These are phyloP conservation scores for Mycena latifolia DNA, from an alignment of 768 basidiomycete genomes.

Conservation along the genomic window DNA sequence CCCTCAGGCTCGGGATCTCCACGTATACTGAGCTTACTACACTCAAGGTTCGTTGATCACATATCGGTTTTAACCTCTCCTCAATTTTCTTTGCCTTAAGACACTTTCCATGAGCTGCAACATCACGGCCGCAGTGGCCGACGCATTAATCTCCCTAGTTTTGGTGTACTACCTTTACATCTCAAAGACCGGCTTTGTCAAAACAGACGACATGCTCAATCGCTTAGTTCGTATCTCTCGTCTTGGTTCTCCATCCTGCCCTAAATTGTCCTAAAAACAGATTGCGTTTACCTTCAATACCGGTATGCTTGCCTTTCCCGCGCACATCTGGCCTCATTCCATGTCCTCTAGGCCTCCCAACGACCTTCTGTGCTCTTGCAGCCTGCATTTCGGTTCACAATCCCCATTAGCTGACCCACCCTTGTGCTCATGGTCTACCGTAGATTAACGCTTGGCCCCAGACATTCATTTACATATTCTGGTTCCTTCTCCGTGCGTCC, in stretches of 20 bases:
- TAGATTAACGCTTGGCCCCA: conserved; percentile 19
- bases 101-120: conserved; percentile 32
- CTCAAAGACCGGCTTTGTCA: conserved; percentile 22
- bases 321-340: too few species aligned
- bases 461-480: conserved; percentile 23
- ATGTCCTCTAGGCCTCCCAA: conserved; percentile 16
- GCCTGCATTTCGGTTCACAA: conserved; percentile 5
- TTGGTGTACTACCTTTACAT: conserved; percentile 28
- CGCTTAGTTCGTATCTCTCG: conserved; percentile 20
- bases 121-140: conserved; percentile 26
- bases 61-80: not conserved
- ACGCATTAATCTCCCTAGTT: conserved; percentile 23
- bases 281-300: conserved; percentile 13
- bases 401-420: too few species aligned
- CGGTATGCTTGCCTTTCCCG: too few species aligned
- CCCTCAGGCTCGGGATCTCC: not conserved
- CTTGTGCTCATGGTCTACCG: not conserved
- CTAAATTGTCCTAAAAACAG: not conserved
- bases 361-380: conserved; percentile 9
- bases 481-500: conserved; percentile 19
- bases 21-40: conserved; percentile 4
- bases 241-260: too few species aligned
- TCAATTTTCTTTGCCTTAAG: not conserved
- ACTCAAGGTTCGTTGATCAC: conserved; percentile 10
- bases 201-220: conserved; percentile 33